Evolutionary conservation across 2,329 filamentous ascomycete species (phyloP).

Genomic region (Chrysoporthe puriensis): DNA sequence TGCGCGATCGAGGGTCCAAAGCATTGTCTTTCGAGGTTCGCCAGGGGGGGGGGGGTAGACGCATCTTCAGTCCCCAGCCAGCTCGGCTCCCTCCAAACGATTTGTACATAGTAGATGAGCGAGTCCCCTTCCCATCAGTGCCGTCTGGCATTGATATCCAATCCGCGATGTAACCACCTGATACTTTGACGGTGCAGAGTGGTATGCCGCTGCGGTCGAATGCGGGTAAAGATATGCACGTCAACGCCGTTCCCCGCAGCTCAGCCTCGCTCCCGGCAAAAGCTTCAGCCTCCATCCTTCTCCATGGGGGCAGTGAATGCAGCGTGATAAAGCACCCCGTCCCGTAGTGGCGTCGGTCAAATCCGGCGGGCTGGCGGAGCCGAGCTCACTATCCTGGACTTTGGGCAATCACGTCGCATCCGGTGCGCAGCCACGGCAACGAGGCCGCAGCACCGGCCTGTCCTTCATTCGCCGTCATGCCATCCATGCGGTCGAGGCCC

Average conservation of each 20-base stretch:
- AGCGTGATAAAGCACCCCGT: background rate
- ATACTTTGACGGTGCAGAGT: background rate
- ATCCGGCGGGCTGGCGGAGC: background rate
- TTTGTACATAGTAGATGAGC: too few species aligned
- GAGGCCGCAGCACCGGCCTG: background rate
- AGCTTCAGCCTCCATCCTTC: background rate
- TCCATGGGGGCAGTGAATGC: background rate
- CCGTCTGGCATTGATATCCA: too few species aligned
- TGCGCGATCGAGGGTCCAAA: too few species aligned
- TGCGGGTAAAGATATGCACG: conserved; percentile 2
- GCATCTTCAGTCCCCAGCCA: too few species aligned
- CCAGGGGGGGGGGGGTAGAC: too few species aligned
- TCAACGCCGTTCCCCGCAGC: conserved; percentile 1
- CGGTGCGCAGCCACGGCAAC: background rate
- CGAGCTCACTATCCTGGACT: too few species aligned
- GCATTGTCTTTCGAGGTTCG: too few species aligned
- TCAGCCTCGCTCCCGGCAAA: conserved; percentile 10
- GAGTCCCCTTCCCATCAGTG: too few species aligned
- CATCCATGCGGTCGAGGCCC: background rate
- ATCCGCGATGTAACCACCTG: conserved; percentile 3
- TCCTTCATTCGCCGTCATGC: background rate
- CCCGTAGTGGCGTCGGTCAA: conserved; percentile 6
- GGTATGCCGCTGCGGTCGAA: background rate
- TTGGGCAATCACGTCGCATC: too few species aligned
- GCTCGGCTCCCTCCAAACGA: too few species aligned